Conservation (phyloP, 169 alveolate species). For the Plasmodium vinckei region DNA sequence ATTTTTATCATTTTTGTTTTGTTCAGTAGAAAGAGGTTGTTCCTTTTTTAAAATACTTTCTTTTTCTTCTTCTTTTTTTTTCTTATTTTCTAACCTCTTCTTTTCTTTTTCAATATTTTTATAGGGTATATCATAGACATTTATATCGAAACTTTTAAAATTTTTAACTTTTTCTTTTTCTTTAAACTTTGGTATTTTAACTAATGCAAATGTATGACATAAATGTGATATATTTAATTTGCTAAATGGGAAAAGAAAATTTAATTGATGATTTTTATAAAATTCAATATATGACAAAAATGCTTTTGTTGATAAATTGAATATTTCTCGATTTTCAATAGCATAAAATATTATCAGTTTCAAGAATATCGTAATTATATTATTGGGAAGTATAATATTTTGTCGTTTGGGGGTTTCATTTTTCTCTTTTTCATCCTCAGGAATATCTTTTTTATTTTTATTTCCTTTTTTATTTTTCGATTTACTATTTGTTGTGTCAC, state of each 20-base stretch:
- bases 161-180: constrained; percentile 37
- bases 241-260: constrained; percentile 49
- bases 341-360: constrained; percentile 38
- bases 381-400: constrained; percentile 26
- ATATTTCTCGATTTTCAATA: constrained; percentile 62
- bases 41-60: neutral
- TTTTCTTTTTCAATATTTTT: constrained; percentile 32
- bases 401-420: constrained; percentile 2
- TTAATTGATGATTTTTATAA: constrained; percentile 60
- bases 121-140: constrained; percentile 43
- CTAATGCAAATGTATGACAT: constrained; percentile 44
- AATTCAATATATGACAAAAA: constrained; percentile 57
- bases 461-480: neutral
- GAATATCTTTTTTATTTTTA: neutral
- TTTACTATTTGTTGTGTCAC: neutral
- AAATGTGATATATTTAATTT: constrained; percentile 41
- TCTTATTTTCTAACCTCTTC: constrained; percentile 31
- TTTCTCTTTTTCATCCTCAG: neutral
- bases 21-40: neutral
- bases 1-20: constrained; percentile 19
- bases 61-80: constrained; percentile 8
- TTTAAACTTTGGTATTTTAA: constrained; percentile 48
- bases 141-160: constrained; percentile 30
- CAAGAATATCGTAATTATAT: constrained; percentile 36
- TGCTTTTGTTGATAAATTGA: constrained; percentile 42